Evolutionary conservation across 345 rosid species (phyloP).

Genomic region (Pistacia atlantica): DNA sequence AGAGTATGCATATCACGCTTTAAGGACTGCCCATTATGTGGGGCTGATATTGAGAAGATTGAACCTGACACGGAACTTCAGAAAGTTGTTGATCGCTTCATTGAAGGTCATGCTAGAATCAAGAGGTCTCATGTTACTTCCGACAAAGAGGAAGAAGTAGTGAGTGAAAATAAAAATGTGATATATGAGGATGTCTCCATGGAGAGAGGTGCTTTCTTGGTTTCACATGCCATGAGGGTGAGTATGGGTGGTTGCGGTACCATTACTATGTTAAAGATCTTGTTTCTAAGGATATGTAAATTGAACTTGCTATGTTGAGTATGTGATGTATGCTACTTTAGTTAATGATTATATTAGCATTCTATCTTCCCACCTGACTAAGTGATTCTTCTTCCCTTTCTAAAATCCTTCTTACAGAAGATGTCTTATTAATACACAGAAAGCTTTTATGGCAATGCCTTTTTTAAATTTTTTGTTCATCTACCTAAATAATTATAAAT

Average conservation of each 20-base stretch:
- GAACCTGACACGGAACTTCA: conserved; percentile 80
- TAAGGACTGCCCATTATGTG: conserved; percentile 93
- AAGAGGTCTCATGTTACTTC: conserved; percentile 63
- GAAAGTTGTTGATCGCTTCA: conserved; percentile 77
- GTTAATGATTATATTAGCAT: neutral
- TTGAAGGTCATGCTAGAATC: conserved; percentile 95
- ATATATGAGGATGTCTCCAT: conserved; percentile 90
- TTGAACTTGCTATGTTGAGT: conserved; percentile 6
- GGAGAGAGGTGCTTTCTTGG: conserved; percentile 97
- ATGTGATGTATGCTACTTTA: neutral
- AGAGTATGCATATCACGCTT: conserved; percentile 78
- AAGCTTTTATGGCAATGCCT: neutral
- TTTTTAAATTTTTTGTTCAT: conserved; percentile 1
- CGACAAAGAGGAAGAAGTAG: conserved; percentile 51
- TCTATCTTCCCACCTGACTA: neutral
- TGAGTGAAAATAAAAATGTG: conserved; percentile 53
- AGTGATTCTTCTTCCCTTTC: neutral
- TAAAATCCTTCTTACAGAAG: neutral
- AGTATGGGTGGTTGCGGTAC: conserved; percentile 32
- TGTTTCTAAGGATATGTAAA: neutral
- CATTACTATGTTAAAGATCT: neutral
- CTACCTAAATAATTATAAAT: neutral
- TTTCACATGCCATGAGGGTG: conserved; percentile 97
- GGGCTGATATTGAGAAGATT: conserved; percentile 85
- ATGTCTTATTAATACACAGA: neutral